phyloP scores from a whole-genome alignment of 2,329 filamentous ascomycete genomes.

The Cladophialophora psammophila region DNA sequence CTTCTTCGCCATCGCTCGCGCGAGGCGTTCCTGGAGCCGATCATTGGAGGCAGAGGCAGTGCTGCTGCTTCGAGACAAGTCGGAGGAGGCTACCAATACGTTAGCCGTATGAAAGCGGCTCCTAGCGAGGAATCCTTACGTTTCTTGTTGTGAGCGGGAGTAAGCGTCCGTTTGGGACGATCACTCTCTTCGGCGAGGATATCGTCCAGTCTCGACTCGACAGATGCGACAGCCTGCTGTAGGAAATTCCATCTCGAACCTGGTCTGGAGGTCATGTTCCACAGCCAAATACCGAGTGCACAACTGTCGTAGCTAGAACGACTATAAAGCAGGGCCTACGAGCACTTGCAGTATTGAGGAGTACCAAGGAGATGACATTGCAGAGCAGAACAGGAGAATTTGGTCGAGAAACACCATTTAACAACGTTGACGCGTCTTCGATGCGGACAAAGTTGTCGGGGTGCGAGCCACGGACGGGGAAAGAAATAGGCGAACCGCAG shows the following conservation, averaged over 20 bases:
- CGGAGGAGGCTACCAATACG: conserved; percentile 42
- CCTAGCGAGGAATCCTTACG: conserved; percentile 51
- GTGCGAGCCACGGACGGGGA: conserved; percentile 15
- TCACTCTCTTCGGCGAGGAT: conserved; percentile 84
- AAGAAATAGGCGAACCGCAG: conserved; percentile 7
- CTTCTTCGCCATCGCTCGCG: conserved; percentile 82
- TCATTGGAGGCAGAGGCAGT: conserved; percentile 72
- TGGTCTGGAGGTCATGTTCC: conserved; percentile 44
- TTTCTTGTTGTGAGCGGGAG: conserved; percentile 31
- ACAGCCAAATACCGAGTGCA: background rate
- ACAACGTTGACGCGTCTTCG: conserved; percentile 30
- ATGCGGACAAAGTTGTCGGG: conserved; percentile 20
- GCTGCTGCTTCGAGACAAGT: conserved; percentile 69
- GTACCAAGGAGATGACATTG: conserved; percentile 15
- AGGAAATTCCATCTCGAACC: conserved; percentile 79
- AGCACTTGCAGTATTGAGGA: background rate
- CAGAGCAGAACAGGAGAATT: conserved; percentile 2
- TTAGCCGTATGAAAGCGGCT: conserved; percentile 70
- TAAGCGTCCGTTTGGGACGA: conserved; percentile 36
- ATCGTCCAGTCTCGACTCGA: conserved; percentile 90
- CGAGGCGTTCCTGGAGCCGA: conserved; percentile 85
- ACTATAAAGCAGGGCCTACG: background rate
- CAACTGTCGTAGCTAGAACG: background rate
- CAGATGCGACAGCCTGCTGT: conserved; percentile 87
- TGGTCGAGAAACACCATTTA: background rate